Base-by-base conservation (phyloP, 2,329 filamentous ascomycete species). In the Sclerotinia sclerotiorum region DNA sequence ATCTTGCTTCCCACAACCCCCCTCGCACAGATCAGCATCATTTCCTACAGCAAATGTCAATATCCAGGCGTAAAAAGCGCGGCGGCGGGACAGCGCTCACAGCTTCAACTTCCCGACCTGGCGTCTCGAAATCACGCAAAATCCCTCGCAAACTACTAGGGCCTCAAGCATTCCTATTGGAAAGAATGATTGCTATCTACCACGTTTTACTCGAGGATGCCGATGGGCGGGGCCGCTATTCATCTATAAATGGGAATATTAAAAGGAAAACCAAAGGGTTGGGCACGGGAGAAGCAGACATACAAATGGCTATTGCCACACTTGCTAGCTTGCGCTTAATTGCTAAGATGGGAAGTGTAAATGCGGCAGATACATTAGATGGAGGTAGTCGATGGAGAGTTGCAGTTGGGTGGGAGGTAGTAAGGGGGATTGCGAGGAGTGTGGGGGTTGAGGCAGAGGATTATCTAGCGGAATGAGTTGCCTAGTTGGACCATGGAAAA, bases 1-100 rank as follows among this genome's bases (percentile, higher is more conserved):
- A 95, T 79, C 86, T 95, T 3, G 90, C 92, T 64, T 93, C 90
- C 1, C 92, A 92, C 82, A 95, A 94, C 77, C 86, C 90, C 19
- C 81, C 90, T 1, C 85, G 87, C n/a, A 87, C 91, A 75, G 92
- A 95, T 77, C 81, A 87, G 5, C 83, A 87, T 1, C 87, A 92
- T 75, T 95, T 95, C 81, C 92, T 90, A 73, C 81, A 79, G 69
- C 70, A 74, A 49, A 73, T 60, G 5, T 49, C 76, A 1, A 70
- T 77, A 44, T 72, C 76, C 21, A 80, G 80, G 68, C 76, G 79
- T 21, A 73, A 75, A 29, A 79, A 79, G 71, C 77, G 76, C 65
- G 73, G 74, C 24, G 84, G 84, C 63, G 84, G 85, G 32, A 80
- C 80, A 17, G 79, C 80, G 4, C 77, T 79, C 2, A 74, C 77